Conservation (phyloP, 2,329 filamentous ascomycete genomes). For the Fusarium drepaniforme region DNA sequence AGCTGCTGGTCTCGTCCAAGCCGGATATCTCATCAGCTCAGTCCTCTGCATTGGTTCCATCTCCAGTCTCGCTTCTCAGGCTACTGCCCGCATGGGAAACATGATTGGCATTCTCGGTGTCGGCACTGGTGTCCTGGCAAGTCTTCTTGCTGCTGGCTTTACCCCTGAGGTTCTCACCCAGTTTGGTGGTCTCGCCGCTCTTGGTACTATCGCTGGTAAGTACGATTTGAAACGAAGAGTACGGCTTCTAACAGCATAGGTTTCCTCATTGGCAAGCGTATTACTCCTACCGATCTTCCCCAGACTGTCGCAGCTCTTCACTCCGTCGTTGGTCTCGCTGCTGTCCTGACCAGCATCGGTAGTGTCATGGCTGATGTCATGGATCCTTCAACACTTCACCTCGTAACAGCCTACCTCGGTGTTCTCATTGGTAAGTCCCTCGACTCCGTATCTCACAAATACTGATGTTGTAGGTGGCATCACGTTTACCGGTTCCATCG, state of each 20-base stretch:
- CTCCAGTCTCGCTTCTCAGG: conserved; percentile 83
- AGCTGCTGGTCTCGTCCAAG: conserved; percentile 86
- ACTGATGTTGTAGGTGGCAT: conserved; percentile 68
- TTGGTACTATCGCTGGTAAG: conserved; percentile 74
- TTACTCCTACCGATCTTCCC: conserved; percentile 88
- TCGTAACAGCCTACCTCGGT: conserved; percentile 88
- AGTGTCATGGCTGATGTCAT: conserved; percentile 82
- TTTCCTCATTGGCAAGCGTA: conserved; percentile 84
- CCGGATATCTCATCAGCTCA: conserved; percentile 87
- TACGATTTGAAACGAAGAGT: no score
- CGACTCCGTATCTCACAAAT: background rate
- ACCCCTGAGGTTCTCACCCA: conserved; percentile 82
- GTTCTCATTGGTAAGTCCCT: conserved; percentile 76
- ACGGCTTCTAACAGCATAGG: conserved; percentile 58
- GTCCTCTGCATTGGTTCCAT: conserved; percentile 88
- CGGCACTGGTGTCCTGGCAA: conserved; percentile 84
- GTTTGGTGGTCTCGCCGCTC: conserved; percentile 79
- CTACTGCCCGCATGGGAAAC: conserved; percentile 87
- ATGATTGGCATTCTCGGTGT: conserved; percentile 90
- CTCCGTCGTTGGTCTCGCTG: conserved; percentile 89
- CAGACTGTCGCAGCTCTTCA: conserved; percentile 92
- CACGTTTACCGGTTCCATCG: conserved; percentile 91
- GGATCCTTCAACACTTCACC: conserved; percentile 80
- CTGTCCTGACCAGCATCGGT: conserved; percentile 88
- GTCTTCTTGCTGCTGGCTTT: conserved; percentile 84